Conservation (phyloP, 345 rosid species). For the Hibiscus syriacus region DNA sequence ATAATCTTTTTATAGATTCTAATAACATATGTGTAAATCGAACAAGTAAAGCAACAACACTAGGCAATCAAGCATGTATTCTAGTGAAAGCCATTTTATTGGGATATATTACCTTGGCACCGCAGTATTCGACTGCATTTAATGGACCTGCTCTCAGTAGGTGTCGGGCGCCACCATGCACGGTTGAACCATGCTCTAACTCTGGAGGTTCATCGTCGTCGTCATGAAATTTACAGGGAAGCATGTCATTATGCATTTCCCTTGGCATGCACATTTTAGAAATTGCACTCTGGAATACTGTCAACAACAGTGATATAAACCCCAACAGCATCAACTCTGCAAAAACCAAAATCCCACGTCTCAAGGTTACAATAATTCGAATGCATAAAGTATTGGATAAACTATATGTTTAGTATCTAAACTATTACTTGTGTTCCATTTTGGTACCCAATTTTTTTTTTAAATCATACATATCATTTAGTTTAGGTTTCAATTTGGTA, state of each 20-base stretch:
- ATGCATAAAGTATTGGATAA: too few species aligned
- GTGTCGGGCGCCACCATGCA: slow-evolving; percentile 33
- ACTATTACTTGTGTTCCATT: too few species aligned
- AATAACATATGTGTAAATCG: too few species aligned
- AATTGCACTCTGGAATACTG: slow-evolving; percentile 40
- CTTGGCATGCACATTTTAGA: slow-evolving; percentile 34
- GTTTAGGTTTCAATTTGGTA: too few species aligned
- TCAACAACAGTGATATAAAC: slow-evolving; percentile 58
- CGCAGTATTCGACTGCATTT: slow-evolving; percentile 34
- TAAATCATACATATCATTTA: too few species aligned
- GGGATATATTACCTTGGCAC: slow-evolving; percentile 28
- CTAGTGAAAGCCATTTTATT: neutral
- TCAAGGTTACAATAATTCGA: too few species aligned
- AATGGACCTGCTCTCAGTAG: slow-evolving; percentile 37
- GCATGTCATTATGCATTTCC: slow-evolving; percentile 28
- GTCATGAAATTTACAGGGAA: slow-evolving; percentile 31
- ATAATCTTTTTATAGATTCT: too few species aligned
- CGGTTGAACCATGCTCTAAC: too few species aligned
- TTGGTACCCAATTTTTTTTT: too few species aligned
- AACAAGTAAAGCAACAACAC: neutral
- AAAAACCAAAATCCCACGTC: too few species aligned
- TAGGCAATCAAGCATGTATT: neutral
- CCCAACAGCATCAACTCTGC: slow-evolving; percentile 71
- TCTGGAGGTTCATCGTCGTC: neutral
- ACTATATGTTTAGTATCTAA: too few species aligned